A percentile compares a stretch with the other conserved stretches of the same genome.
phyloP scores from a whole-genome alignment of 1,139 yeast genomes.

The Yamadazyma epiphylla region DNA sequence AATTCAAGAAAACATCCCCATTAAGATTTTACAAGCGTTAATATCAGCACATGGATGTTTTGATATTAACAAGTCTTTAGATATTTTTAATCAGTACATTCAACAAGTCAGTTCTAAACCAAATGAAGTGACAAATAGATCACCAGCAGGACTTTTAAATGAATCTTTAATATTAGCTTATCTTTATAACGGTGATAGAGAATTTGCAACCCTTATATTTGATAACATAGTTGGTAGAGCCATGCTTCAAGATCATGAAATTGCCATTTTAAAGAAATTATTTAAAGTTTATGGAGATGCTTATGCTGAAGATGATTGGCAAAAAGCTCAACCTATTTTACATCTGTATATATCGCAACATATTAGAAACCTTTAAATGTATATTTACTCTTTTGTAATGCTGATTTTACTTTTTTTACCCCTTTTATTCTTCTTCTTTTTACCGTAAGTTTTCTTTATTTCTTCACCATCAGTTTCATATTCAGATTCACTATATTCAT shows the following conservation, averaged over 20 bases:
- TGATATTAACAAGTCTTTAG: slow-evolving; percentile 42
- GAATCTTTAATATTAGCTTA: slow-evolving; percentile 51
- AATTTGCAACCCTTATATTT: slow-evolving; percentile 58
- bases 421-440: slow-evolving; percentile 37
- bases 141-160: slow-evolving; percentile 47
- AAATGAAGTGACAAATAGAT: slow-evolving; percentile 30
- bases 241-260: slow-evolving; percentile 43
- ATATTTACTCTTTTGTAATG: neutral
- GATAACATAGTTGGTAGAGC: slow-evolving; percentile 49
- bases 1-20: slow-evolving; percentile 30
- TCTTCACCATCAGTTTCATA: slow-evolving; percentile 59
- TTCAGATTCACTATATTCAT: slow-evolving; percentile 57
- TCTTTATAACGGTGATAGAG: slow-evolving; percentile 52
- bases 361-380: slow-evolving; percentile 8
- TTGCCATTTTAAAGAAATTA: slow-evolving; percentile 37
- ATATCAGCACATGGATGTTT: slow-evolving; percentile 48
- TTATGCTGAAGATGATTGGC: slow-evolving; percentile 32
- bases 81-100: slow-evolving; percentile 51
- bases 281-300: slow-evolving; percentile 60
- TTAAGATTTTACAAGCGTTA: slow-evolving; percentile 37
- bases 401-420: slow-evolving; percentile 24
- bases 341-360: slow-evolving; percentile 6
- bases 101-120: slow-evolving; percentile 30
- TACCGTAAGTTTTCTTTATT: slow-evolving; percentile 39
- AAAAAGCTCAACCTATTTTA: slow-evolving; percentile 21